These are phyloP conservation scores for Pythium biforme DNA, from an alignment of 352 stramenopile species.

Conservation along the genomic window DNA sequence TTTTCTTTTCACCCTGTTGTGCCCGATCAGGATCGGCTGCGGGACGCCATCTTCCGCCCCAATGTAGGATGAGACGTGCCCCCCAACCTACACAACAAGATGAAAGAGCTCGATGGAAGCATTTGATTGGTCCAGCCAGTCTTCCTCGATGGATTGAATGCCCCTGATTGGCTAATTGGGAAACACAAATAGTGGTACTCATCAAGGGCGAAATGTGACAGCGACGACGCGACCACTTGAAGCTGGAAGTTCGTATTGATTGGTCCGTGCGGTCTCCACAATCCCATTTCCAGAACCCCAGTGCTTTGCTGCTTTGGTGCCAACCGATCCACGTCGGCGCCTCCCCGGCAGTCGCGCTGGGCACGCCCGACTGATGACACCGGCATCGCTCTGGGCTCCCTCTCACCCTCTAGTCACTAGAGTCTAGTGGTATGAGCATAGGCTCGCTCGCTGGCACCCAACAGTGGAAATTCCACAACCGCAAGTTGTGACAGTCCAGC, in stretches of 20 bases:
- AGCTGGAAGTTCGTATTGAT: constrained; percentile 18
- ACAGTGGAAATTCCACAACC: not conserved
- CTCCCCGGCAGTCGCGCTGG: no score
- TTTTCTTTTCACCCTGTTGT: not conserved
- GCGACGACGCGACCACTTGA: constrained; percentile 18
- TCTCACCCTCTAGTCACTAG: no score
- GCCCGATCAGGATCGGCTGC: not conserved
- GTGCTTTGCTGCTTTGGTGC: not conserved
- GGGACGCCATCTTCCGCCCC: constrained; percentile 11
- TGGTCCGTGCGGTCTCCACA: constrained; percentile 7
- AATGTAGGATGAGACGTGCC: constrained; percentile 7
- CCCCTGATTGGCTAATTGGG: constrained; percentile 11
- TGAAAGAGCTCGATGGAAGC: constrained; percentile 20
- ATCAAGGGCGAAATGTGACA: constrained; percentile 22
- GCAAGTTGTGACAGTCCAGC: constrained; percentile 3
- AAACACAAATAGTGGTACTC: constrained; percentile 4
- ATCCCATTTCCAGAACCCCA: constrained; percentile 14
- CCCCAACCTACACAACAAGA: constrained; percentile 10
- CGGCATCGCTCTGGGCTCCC: no score
- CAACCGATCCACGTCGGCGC: no score
- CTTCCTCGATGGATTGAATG: not conserved
- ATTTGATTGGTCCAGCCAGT: constrained; percentile 17
- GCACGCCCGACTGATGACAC: no score
- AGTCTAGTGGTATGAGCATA: no score
- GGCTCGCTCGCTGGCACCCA: no score